Evolutionary conservation across 495 filamentous ascomycete species (phyloP).

Genomic region (Rostrohypoxylon terebratum): DNA sequence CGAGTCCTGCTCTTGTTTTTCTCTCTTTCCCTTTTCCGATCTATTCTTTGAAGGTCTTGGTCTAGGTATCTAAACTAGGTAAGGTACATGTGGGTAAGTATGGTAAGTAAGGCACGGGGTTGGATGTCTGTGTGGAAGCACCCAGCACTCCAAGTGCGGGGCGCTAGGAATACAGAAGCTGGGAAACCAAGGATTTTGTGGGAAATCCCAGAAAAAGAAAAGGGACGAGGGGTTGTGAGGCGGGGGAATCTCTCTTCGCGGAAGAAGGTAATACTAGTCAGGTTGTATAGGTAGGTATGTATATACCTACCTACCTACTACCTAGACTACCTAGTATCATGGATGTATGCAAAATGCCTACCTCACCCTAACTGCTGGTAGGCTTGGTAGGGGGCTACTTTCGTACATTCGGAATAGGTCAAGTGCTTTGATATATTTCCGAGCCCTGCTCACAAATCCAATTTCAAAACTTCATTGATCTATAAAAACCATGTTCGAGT

Average conservation of each 20-base stretch:
- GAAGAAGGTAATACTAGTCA: background rate
- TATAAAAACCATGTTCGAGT: conserved; percentile 18
- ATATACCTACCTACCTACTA: too few relatives aligned
- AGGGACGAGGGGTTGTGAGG: conserved; percentile 41
- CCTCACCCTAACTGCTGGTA: conserved; percentile 13
- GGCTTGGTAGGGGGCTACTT: conserved; percentile 4
- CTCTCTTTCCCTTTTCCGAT: background rate
- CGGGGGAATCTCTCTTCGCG: conserved; percentile 28
- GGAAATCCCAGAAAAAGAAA: conserved; percentile 38
- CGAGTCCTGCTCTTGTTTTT: conserved; percentile 4
- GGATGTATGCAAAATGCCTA: conserved; percentile 11
- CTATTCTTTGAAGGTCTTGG: background rate
- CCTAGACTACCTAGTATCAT: too few relatives aligned
- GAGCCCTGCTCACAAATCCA: conserved; percentile 21
- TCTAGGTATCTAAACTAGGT: conserved; percentile 1
- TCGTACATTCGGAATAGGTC: conserved; percentile 15
- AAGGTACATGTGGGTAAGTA: conserved; percentile 24
- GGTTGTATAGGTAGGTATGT: too few relatives aligned
- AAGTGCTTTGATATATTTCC: conserved; percentile 27
- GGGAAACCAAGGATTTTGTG: conserved; percentile 45
- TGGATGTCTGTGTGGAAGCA: conserved; percentile 30
- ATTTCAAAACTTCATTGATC: conserved; percentile 1
- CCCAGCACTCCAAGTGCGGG: conserved; percentile 46
- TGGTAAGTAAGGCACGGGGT: conserved; percentile 36
- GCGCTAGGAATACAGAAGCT: conserved; percentile 41